Evolutionary conservation across 106 monocot genomes (phyloP).

Genomic region (Dioscorea zingiberensis): DNA sequence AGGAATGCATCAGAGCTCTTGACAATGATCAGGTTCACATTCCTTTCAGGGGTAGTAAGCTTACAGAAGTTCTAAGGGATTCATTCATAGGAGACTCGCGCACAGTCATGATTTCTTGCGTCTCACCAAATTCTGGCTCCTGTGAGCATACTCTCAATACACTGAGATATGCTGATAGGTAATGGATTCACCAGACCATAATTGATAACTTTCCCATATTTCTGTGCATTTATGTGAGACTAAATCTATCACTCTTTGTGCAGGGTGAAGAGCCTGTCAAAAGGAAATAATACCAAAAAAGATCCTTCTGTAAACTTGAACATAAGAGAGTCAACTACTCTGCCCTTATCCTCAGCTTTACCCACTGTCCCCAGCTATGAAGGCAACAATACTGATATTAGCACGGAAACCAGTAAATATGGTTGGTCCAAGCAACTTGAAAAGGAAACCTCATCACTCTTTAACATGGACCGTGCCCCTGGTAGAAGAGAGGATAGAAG

Average conservation of each 20-base stretch:
- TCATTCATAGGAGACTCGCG: constrained; percentile 93
- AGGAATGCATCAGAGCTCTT: constrained; percentile 98
- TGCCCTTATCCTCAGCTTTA: constrained; percentile 41
- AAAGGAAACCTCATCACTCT: constrained; percentile 32
- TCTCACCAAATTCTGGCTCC: constrained; percentile 94
- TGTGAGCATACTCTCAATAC: constrained; percentile 97
- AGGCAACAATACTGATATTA: constrained; percentile 14
- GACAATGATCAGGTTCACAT: constrained; percentile 96
- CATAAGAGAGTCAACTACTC: constrained; percentile 54
- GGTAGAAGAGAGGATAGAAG: constrained; percentile 2
- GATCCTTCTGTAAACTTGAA: constrained; percentile 40
- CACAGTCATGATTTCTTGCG: constrained; percentile 97
- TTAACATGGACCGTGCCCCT: constrained; percentile 24
- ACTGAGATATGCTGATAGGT: constrained; percentile 98
- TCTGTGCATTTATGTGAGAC: no score
- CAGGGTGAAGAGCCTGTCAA: constrained; percentile 95
- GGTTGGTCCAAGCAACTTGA: constrained; percentile 64
- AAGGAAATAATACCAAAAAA: constrained; percentile 78
- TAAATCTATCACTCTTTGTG: not conserved
- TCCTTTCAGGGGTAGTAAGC: constrained; percentile 95
- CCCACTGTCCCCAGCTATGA: constrained; percentile 29
- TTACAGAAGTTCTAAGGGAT: constrained; percentile 91
- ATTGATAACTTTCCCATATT: no score
- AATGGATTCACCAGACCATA: constrained; percentile 5
- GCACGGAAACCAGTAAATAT: constrained; percentile 40